Evolutionary conservation across 2,329 filamentous ascomycete species (phyloP).

Genomic region (Blumeria hordei): DNA sequence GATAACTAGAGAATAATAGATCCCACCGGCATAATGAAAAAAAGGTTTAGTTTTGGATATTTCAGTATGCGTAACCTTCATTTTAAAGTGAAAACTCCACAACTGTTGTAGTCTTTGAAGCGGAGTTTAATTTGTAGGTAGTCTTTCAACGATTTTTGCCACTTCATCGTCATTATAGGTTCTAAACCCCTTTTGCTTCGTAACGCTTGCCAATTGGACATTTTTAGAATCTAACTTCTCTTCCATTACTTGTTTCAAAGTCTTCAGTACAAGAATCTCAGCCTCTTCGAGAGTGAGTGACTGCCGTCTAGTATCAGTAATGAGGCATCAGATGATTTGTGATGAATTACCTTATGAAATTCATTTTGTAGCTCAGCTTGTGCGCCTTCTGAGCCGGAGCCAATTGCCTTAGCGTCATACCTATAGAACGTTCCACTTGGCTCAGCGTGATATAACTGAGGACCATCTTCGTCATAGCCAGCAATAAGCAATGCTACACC

Average conservation of each 20-base stretch:
- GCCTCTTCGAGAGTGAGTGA: slow-evolving; percentile 82
- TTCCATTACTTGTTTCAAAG: slow-evolving; percentile 98
- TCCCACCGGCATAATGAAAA: no score
- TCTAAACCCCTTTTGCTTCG: slow-evolving; percentile 90
- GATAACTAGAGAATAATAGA: no score
- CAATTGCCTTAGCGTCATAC: slow-evolving; percentile 97
- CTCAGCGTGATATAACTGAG: slow-evolving; percentile 92
- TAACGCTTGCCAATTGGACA: slow-evolving; percentile 91
- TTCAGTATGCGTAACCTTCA: no score
- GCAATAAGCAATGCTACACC: slow-evolving; percentile 92
- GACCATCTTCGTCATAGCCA: slow-evolving; percentile 90
- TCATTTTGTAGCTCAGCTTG: slow-evolving; percentile 97
- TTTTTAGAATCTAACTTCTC: slow-evolving; percentile 99
- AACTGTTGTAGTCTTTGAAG: no score
- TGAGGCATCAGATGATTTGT: not conserved
- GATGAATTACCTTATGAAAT: slow-evolving; percentile 56
- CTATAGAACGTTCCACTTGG: slow-evolving; percentile 96
- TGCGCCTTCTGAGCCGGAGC: slow-evolving; percentile 86
- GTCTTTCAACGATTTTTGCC: slow-evolving; percentile 69
- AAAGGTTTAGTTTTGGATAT: no score
- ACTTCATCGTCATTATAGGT: slow-evolving; percentile 98
- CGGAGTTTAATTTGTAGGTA: slow-evolving; percentile 33
- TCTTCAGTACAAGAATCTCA: slow-evolving; percentile 89
- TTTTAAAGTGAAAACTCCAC: no score
- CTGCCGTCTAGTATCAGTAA: slow-evolving; percentile 18